phyloP scores from a whole-genome alignment of 768 basidiomycete species.

The Lentinula boryana region DNA sequence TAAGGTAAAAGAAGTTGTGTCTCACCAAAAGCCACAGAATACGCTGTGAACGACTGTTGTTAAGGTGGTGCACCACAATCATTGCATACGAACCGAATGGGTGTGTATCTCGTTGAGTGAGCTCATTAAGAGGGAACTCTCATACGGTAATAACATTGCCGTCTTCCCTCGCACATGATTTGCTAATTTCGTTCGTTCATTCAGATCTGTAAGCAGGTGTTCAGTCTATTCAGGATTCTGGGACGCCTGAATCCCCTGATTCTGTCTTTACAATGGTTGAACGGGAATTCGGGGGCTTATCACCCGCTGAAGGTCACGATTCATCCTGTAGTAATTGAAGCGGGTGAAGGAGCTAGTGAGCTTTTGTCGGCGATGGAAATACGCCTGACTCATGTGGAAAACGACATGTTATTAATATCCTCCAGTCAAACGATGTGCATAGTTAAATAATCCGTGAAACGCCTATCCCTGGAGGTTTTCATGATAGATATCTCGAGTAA shows the following conservation, averaged over 20 bases:
- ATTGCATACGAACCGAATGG: not conserved
- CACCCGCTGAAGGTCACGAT: no score
- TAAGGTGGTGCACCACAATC: conserved; percentile 33
- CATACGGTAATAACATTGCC: not conserved
- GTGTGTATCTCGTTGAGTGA: no score
- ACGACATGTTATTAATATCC: not conserved
- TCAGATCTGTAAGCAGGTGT: no score
- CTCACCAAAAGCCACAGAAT: conserved; percentile 39
- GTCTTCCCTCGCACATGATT: not conserved
- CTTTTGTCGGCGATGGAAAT: not conserved
- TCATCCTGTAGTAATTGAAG: no score
- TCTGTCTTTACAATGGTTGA: no score
- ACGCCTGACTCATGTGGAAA: not conserved
- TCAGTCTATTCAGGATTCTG: no score
- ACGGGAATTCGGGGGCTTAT: no score
- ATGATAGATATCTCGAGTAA: conserved; percentile 15
- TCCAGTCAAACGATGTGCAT: no score
- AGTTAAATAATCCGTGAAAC: not conserved
- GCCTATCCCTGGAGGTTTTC: not conserved
- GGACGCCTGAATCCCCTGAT: no score
- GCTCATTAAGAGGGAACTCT: no score
- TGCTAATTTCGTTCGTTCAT: no score
- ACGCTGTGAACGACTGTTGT: conserved; percentile 43
- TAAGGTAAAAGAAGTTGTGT: not conserved
- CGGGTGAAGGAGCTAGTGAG: no score